phyloP scores from a whole-genome alignment of 2,329 filamentous ascomycete genomes.

The Elsinoe ampelina region DNA sequence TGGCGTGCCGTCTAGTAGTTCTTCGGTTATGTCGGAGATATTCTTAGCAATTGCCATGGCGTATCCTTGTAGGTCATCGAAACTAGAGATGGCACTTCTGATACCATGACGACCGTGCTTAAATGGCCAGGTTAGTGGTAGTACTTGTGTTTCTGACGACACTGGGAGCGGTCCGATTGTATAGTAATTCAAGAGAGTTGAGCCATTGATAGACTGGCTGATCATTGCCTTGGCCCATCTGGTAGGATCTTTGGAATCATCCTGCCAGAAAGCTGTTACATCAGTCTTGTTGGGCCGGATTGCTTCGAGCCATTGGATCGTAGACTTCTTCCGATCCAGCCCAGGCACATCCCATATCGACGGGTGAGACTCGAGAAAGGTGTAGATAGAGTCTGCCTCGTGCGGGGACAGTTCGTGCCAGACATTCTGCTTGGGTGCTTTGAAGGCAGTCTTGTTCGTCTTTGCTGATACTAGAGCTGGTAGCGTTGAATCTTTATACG shows the following conservation, averaged over 20 bases:
- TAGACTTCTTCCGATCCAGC: not conserved
- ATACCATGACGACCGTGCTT: conserved; percentile 32
- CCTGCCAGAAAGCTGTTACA: conserved; percentile 37
- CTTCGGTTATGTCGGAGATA: conserved; percentile 36
- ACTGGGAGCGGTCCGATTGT: conserved; percentile 44
- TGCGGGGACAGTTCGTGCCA: not conserved
- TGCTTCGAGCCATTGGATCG: conserved; percentile 25
- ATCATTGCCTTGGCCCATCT: conserved; percentile 39
- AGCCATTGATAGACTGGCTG: conserved; percentile 32
- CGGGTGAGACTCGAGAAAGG: not conserved
- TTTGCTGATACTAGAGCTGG: not conserved
- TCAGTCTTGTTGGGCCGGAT: conserved; percentile 44
- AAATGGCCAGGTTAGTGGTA: conserved; percentile 36
- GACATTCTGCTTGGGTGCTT: conserved; percentile 4
- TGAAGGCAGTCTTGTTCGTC: not conserved
- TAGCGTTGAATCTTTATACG: not conserved
- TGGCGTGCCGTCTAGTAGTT: conserved; percentile 35
- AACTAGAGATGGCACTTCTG: conserved; percentile 23
- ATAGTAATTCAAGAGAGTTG: conserved; percentile 35
- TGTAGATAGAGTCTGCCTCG: conserved; percentile 5
- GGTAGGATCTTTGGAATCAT: conserved; percentile 27
- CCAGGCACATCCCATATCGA: not conserved
- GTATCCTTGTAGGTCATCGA: conserved; percentile 20
- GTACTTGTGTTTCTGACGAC: conserved; percentile 28
- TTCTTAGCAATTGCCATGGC: conserved; percentile 24